These are phyloP conservation scores for Aureobasidium uvarum DNA, from an alignment of 2,329 filamentous ascomycete genomes.

Conservation along the genomic window DNA sequence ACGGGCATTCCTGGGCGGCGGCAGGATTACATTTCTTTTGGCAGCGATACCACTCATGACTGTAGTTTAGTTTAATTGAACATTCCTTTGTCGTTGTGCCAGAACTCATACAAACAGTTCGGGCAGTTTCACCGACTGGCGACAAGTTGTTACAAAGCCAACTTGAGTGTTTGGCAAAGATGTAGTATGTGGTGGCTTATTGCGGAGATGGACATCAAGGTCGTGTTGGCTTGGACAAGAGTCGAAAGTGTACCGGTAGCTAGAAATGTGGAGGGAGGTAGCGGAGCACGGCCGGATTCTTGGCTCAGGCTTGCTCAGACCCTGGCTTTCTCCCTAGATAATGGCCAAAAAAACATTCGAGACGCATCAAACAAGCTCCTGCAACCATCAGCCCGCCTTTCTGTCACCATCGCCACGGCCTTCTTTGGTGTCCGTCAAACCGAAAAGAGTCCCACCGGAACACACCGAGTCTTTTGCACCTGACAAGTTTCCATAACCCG, in stretches of 20 bases:
- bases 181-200: not conserved
- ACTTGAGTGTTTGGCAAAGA: not conserved
- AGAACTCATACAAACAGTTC: not conserved
- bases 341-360: conserved; percentile 13
- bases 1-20: conserved; percentile 18
- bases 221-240: not conserved
- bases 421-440: not conserved
- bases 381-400: not conserved
- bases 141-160: not conserved
- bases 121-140: not conserved
- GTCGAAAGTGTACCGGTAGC: not conserved
- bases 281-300: not conserved
- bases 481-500: not conserved
- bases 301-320: not conserved
- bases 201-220: not conserved
- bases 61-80: conserved; percentile 27
- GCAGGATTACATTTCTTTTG: conserved; percentile 17
- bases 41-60: conserved; percentile 26
- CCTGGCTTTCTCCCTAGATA: not conserved
- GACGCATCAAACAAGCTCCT: too few species aligned
- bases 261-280: not conserved
- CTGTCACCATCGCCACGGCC: not conserved
- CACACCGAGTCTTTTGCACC: too few species aligned
- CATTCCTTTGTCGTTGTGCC: conserved; percentile 18
- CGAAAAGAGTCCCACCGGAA: too few species aligned